Conservation (phyloP, 495 filamentous ascomycete genomes). For the Aspergillus biplanus region DNA sequence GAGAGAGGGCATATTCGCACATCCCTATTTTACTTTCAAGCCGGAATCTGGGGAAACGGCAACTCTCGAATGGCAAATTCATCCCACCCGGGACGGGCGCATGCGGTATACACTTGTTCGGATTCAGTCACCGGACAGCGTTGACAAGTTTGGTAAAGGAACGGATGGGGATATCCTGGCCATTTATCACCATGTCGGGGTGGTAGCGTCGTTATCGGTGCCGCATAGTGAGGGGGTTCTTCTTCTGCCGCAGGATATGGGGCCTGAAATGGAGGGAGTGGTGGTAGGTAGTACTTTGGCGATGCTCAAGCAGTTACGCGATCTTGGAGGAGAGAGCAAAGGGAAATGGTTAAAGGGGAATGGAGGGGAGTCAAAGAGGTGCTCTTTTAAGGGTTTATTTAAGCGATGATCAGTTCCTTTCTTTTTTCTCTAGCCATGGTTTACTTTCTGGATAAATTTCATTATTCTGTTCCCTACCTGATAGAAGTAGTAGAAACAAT, state of each 20-base stretch:
- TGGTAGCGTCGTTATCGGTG: constrained; percentile 12
- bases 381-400: too few species aligned
- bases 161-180: not conserved
- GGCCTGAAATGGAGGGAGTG: not conserved
- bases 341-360: not conserved
- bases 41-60: not conserved
- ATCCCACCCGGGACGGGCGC: constrained; percentile 6
- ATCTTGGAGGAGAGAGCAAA: not conserved
- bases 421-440: too few species aligned
- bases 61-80: constrained; percentile 18
- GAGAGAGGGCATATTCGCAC: not conserved
- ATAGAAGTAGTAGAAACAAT: too few species aligned
- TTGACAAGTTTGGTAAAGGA: not conserved
- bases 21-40: constrained; percentile 13
- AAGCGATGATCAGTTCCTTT: too few species aligned
- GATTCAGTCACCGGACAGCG: not conserved
- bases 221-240: constrained; percentile 17
- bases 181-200: constrained; percentile 17
- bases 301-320: not conserved
- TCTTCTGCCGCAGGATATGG: not conserved
- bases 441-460: too few species aligned
- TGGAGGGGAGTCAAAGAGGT: too few species aligned
- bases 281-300: not conserved
- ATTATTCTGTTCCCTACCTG: too few species aligned
- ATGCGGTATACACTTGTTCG: constrained; percentile 16